Conservation (phyloP, 2,329 filamentous ascomycete genomes). For the Mycosphaerelloides madeirae region DNA sequence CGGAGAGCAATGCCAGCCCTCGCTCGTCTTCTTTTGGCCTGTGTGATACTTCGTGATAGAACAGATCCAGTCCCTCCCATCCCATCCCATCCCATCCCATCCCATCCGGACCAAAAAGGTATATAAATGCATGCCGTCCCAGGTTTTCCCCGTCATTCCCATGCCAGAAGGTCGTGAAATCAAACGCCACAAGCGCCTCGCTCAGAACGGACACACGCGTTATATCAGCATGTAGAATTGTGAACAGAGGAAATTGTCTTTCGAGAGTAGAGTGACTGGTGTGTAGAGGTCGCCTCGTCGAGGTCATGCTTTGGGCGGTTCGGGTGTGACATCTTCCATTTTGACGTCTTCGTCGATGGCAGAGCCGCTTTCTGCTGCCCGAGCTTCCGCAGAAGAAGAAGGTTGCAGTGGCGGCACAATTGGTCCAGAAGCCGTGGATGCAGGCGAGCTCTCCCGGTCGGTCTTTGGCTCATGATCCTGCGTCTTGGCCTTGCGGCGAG, state of each 20-base stretch:
- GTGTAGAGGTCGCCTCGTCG: background rate
- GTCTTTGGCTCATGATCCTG: slow-evolving; percentile 21
- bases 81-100: too few relatives aligned
- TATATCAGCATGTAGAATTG: too few relatives aligned
- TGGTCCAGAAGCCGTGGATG: slow-evolving; percentile 24
- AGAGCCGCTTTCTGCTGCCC: slow-evolving; percentile 21
- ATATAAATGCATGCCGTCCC: background rate
- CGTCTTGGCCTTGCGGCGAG: slow-evolving; percentile 37
- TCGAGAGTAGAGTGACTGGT: background rate
- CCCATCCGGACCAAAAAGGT: too few relatives aligned
- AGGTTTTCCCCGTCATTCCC: background rate
- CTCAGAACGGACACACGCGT: background rate
- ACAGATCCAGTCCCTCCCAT: too few relatives aligned
- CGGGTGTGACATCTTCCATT: slow-evolving; percentile 23
- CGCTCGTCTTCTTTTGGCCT: too few relatives aligned
- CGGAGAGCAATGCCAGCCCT: too few relatives aligned
- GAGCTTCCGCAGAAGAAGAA: slow-evolving; percentile 22
- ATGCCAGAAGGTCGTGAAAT: background rate
- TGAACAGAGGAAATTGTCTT: background rate
- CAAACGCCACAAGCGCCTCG: background rate
- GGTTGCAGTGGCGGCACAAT: slow-evolving; percentile 22
- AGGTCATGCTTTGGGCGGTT: slow-evolving; percentile 11
- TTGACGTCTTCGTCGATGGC: slow-evolving; percentile 27
- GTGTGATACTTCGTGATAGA: too few relatives aligned
- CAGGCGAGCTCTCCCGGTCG: slow-evolving; percentile 30